These are phyloP conservation scores for Phellinidium pouzarii DNA, from an alignment of 1,284 basidiomycete genomes.

Conservation along the genomic window DNA sequence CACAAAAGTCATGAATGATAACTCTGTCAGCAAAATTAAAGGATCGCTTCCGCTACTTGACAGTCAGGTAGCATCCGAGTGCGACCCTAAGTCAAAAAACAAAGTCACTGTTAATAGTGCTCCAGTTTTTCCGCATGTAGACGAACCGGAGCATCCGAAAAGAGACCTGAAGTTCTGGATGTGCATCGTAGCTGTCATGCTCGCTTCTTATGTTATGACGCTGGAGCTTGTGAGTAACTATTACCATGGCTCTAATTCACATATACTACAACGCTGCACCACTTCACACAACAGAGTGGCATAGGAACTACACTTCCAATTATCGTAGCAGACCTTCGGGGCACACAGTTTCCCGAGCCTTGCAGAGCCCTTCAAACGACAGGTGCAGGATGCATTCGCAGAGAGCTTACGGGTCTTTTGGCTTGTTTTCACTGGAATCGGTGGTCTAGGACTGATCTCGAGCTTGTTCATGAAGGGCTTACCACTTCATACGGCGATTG, in stretches of 20 bases:
- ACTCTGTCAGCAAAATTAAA: too few relatives aligned
- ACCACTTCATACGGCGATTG: neutral
- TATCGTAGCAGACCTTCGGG: slow-evolving; percentile 22
- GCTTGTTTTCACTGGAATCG: slow-evolving; percentile 29
- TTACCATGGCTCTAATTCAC: neutral
- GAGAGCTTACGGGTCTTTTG: slow-evolving; percentile 29
- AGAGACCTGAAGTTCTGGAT: slow-evolving; percentile 15
- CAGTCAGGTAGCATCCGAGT: too few relatives aligned
- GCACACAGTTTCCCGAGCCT: slow-evolving; percentile 26
- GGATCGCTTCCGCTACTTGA: too few relatives aligned
- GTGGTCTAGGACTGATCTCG: slow-evolving; percentile 25
- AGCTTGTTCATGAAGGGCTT: slow-evolving; percentile 29
- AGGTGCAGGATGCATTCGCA: slow-evolving; percentile 32
- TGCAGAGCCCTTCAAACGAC: slow-evolving; percentile 26
- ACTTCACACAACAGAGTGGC: slow-evolving; percentile 2
- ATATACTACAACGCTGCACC: neutral
- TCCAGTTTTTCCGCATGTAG: too few relatives aligned
- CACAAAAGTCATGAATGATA: too few relatives aligned
- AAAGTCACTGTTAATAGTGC: too few relatives aligned
- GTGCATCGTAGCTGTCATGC: slow-evolving; percentile 14
- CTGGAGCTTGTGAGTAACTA: slow-evolving; percentile 16
- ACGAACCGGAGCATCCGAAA: neutral
- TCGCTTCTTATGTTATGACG: slow-evolving; percentile 13
- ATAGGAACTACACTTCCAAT: slow-evolving; percentile 22
- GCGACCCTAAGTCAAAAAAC: too few relatives aligned